Conservation (phyloP, 1,284 basidiomycete species). For the Naganishia sp. region DNA sequence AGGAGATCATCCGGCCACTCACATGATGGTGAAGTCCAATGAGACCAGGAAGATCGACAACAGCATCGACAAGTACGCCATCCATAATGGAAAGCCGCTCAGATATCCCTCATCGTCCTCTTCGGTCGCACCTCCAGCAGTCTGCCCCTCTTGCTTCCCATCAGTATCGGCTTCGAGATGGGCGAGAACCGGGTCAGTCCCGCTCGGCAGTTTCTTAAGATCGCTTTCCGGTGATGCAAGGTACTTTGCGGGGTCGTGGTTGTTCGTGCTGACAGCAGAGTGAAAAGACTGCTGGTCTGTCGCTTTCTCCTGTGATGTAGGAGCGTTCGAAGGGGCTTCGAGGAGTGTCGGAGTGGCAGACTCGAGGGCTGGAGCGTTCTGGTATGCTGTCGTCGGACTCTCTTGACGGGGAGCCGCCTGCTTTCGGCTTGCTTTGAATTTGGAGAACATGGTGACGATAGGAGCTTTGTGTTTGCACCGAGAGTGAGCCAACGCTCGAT, state of each 20-base stretch:
- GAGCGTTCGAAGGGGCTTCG: background rate
- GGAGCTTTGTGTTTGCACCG: too few species aligned
- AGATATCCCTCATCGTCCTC: slow-evolving; percentile 30
- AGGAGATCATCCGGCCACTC: slow-evolving; percentile 33
- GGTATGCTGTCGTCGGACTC: background rate
- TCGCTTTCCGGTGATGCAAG: slow-evolving; percentile 11
- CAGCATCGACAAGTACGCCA: slow-evolving; percentile 47
- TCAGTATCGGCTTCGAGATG: background rate
- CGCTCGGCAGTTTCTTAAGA: slow-evolving; percentile 1
- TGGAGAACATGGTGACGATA: too few species aligned
- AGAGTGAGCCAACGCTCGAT: too few species aligned
- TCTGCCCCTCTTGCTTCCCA: background rate
- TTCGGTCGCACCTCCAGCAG: background rate
- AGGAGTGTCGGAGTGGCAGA: background rate
- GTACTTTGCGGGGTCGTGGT: background rate
- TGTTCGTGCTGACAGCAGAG: background rate
- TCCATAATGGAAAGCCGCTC: slow-evolving; percentile 38
- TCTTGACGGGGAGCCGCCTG: too few species aligned
- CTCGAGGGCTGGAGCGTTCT: background rate
- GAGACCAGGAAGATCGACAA: slow-evolving; percentile 49
- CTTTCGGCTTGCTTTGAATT: too few species aligned
- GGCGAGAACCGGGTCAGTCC: background rate
- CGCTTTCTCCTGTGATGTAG: background rate
- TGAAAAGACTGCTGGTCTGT: slow-evolving; percentile 2
- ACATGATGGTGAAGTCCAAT: slow-evolving; percentile 46